Conservation (phyloP, 257 asterid genomes). For the Lithospermum erythrorhizon region DNA sequence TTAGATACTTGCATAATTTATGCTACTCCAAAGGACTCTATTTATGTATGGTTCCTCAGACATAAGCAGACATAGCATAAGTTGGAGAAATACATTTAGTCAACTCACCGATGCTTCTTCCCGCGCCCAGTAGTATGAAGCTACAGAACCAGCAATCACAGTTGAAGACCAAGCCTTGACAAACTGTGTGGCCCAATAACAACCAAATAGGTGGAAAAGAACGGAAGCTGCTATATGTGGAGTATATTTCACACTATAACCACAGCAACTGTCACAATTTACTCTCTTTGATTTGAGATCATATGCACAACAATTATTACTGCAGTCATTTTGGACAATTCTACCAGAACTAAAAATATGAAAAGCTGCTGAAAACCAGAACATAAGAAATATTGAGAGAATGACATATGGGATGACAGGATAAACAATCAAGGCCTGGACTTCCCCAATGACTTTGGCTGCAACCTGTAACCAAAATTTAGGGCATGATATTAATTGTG, state of each 20-base stretch:
- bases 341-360: slow-evolving; percentile 90
- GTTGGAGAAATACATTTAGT: neutral
- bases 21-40: neutral
- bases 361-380: slow-evolving; percentile 93
- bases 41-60: neutral
- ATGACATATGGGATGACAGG: slow-evolving; percentile 75
- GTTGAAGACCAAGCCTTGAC: slow-evolving; percentile 71
- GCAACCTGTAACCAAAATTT: slow-evolving; percentile 61
- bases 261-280: slow-evolving; percentile 89
- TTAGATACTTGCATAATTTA: neutral
- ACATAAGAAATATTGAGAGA: slow-evolving; percentile 74
- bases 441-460: slow-evolving; percentile 98
- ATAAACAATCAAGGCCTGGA: slow-evolving; percentile 73
- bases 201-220: slow-evolving; percentile 85
- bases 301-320: slow-evolving; percentile 83
- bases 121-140: slow-evolving; percentile 93
- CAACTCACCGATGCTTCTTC: slow-evolving; percentile 69
- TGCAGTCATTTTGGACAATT: slow-evolving; percentile 66
- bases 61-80: neutral
- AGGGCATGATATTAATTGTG: slow-evolving; percentile 3
- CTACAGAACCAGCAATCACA: slow-evolving; percentile 87
- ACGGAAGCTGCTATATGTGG: slow-evolving; percentile 74
- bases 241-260: slow-evolving; percentile 66
- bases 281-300: slow-evolving; percentile 67
- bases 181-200: slow-evolving; percentile 93